Evolutionary conservation across 2,329 filamentous ascomycete genomes (phyloP).

Genomic region (Fusarium acutatum): DNA sequence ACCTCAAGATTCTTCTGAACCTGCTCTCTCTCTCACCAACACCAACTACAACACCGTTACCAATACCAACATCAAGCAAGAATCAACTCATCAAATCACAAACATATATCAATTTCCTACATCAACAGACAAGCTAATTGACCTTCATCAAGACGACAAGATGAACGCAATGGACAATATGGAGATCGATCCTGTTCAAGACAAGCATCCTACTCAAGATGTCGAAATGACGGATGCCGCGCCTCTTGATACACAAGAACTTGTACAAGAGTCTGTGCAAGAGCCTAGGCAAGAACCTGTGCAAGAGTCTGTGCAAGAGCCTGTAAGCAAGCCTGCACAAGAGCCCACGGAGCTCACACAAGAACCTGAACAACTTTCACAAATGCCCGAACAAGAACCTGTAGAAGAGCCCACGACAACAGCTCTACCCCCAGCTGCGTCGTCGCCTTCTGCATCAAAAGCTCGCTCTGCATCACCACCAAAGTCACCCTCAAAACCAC

Average conservation of each 20-base stretch:
- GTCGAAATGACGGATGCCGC: slow-evolving; percentile 30
- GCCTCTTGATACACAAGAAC: neutral
- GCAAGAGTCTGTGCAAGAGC: neutral
- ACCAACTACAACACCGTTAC: neutral
- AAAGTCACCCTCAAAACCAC: neutral
- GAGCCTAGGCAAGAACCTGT: neutral
- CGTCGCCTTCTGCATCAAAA: slow-evolving; percentile 1
- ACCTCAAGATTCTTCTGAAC: slow-evolving; percentile 1
- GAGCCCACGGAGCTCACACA: neutral
- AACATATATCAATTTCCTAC: neutral
- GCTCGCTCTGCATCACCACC: neutral
- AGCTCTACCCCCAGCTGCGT: neutral
- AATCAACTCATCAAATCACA: slow-evolving; percentile 15
- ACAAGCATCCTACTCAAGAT: slow-evolving; percentile 19
- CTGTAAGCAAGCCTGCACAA: neutral
- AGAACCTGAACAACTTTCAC: neutral
- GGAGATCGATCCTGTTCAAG: slow-evolving; percentile 30
- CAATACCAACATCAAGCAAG: slow-evolving; percentile 19
- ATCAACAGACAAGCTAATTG: slow-evolving; percentile 3
- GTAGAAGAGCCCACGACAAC: neutral
- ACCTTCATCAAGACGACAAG: slow-evolving; percentile 16
- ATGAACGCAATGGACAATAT: slow-evolving; percentile 32
- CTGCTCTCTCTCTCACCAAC: slow-evolving; percentile 1
- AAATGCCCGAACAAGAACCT: neutral
- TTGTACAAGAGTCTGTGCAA: neutral